phyloP scores from a whole-genome alignment of 1,284 basidiomycete genomes.

The Fistulinella staudtii region DNA sequence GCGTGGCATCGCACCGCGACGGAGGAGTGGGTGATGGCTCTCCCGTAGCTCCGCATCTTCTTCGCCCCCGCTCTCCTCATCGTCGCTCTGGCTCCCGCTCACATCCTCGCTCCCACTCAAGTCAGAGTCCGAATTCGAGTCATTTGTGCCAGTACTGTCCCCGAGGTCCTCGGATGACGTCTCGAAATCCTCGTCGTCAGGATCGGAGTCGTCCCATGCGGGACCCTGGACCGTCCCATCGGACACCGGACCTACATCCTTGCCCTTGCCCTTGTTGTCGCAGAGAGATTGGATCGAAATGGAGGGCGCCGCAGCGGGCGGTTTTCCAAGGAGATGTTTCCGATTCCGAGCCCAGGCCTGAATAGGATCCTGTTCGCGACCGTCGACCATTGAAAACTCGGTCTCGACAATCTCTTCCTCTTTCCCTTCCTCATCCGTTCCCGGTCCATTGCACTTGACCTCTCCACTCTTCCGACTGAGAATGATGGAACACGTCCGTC shows the following conservation, averaged over 20 bases:
- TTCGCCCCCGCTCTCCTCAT: conserved; percentile 20
- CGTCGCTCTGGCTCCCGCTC: conserved; percentile 11
- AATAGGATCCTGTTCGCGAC: conserved; percentile 61
- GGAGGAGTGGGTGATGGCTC: conserved; percentile 57
- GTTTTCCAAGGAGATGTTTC: conserved; percentile 55
- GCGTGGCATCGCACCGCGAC: conserved; percentile 61
- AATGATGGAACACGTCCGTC: conserved; percentile 61
- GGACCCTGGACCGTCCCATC: conserved; percentile 32
- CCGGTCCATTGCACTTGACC: conserved; percentile 25
- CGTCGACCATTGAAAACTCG: conserved; percentile 68
- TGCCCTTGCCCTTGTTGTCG: conserved; percentile 4
- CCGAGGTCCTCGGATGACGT: conserved; percentile 33
- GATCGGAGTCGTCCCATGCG: conserved; percentile 45
- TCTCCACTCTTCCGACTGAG: conserved; percentile 51
- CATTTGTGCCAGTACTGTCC: conserved; percentile 10
- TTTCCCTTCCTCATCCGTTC: too few relatives aligned
- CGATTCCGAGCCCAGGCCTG: conserved; percentile 58
- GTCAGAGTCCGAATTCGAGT: conserved; percentile 13
- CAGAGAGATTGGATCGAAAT: neutral
- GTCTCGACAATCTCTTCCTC: conserved; percentile 49
- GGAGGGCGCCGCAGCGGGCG: neutral
- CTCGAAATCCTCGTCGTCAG: conserved; percentile 52
- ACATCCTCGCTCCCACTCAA: conserved; percentile 12
- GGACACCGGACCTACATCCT: conserved; percentile 10
- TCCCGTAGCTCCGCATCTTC: conserved; percentile 40